Conservation (phyloP, 768 basidiomycete genomes). For the Boletus tylopilopsis region DNA sequence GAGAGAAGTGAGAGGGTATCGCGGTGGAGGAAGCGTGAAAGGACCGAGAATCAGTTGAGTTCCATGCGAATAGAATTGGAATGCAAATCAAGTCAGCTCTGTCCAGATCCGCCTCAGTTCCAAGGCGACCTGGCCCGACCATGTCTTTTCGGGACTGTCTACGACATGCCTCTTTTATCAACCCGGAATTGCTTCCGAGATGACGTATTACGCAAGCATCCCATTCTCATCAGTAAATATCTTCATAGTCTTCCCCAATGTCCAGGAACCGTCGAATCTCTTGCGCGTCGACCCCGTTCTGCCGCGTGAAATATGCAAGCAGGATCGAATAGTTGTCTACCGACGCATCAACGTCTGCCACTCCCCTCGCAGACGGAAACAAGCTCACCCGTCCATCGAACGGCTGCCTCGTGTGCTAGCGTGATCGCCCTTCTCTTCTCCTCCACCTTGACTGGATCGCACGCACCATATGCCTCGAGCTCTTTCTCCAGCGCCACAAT, state of each 20-base stretch:
- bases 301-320: constrained; percentile 61
- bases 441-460: constrained; percentile 79
- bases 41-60: not conserved
- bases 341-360: not conserved
- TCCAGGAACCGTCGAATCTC: constrained; percentile 68
- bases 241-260: constrained; percentile 73
- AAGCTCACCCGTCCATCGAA: constrained; percentile 86
- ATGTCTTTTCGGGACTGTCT: constrained; percentile 21
- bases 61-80: constrained; percentile 19
- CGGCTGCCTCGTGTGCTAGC: constrained; percentile 78
- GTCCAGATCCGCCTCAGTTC: constrained; percentile 8
- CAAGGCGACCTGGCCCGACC: constrained; percentile 17
- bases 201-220: constrained; percentile 16
- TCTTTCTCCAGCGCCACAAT: constrained; percentile 58
- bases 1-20: not conserved
- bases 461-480: constrained; percentile 73
- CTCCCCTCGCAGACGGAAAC: not conserved
- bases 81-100: constrained; percentile 11
- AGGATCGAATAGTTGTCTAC: constrained; percentile 70
- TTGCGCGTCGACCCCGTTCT: constrained; percentile 51
- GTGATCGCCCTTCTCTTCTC: constrained; percentile 67
- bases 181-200: constrained; percentile 6
- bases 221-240: constrained; percentile 43
- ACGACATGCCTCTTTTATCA: not conserved
- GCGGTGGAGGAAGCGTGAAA: constrained; percentile 1